Evolutionary conservation across 2,329 filamentous ascomycete species (phyloP).

Genomic region (Colletotrichum godetiae): DNA sequence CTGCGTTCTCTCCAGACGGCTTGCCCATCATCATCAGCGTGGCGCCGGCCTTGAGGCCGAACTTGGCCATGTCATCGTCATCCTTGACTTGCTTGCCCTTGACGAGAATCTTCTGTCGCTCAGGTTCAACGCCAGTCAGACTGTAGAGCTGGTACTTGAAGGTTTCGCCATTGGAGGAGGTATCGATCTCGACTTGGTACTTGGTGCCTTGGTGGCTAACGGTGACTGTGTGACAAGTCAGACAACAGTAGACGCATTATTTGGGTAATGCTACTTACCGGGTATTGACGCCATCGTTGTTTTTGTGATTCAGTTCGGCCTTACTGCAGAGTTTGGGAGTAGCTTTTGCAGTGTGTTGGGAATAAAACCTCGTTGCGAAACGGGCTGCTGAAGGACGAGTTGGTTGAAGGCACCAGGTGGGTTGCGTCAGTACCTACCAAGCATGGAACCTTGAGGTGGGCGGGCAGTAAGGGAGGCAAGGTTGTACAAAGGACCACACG

Average conservation of each 20-base stretch:
- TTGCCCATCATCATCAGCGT: slow-evolving; percentile 97
- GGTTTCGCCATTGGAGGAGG: slow-evolving; percentile 84
- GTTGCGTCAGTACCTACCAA: slow-evolving; percentile 32
- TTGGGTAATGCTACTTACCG: slow-evolving; percentile 52
- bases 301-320: slow-evolving; percentile 9
- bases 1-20: slow-evolving; percentile 73
- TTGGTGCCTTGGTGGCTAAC: slow-evolving; percentile 97
- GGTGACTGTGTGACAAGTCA: slow-evolving; percentile 69
- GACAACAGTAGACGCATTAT: slow-evolving; percentile 26
- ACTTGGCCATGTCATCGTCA: slow-evolving; percentile 85
- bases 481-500: slow-evolving; percentile 27
- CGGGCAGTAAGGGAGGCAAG: neutral
- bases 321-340: slow-evolving; percentile 29
- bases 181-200: slow-evolving; percentile 92
- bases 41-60: slow-evolving; percentile 88
- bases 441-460: slow-evolving; percentile 5
- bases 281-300: slow-evolving; percentile 65
- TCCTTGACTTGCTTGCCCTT: slow-evolving; percentile 96
- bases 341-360: neutral
- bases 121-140: slow-evolving; percentile 93
- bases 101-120: slow-evolving; percentile 94
- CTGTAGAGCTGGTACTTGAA: slow-evolving; percentile 98
- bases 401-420: slow-evolving; percentile 35
- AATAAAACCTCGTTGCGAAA: slow-evolving; percentile 10
- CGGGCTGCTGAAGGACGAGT: slow-evolving; percentile 25